A percentile compares a stretch with the other conserved stretches of the same genome.
These are phyloP conservation scores for Actinomucor elegans DNA, from an alignment of 371 early-diverging fungal species.

Conservation along the genomic window DNA sequence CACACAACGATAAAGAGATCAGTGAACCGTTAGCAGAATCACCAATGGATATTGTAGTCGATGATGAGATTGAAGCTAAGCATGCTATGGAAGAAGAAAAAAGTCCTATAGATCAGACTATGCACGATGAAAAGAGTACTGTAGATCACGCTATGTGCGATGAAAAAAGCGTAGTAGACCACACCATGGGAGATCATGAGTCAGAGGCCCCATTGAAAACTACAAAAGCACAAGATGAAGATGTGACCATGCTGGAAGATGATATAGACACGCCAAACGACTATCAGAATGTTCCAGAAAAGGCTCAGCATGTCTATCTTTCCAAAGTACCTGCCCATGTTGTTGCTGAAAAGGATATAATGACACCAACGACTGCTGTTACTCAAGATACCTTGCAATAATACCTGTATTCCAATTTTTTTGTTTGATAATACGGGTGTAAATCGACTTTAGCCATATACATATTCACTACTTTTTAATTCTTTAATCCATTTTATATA, in stretches of 20 bases:
- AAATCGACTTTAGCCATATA: too few species aligned
- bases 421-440: too few species aligned
- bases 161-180: background rate
- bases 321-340: constrained; percentile 6
- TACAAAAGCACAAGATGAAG: background rate
- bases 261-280: background rate
- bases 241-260: background rate
- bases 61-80: background rate
- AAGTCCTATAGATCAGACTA: background rate
- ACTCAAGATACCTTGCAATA: background rate
- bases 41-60: constrained; percentile 9
- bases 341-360: background rate
- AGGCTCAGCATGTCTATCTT: constrained; percentile 5
- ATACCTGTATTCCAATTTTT: background rate
- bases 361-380: background rate
- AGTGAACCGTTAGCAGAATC: background rate
- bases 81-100: background rate
- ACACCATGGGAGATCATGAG: background rate
- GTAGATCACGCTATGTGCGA: background rate
- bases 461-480: background rate
- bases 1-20: background rate
- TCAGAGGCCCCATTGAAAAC: background rate
- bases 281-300: background rate
- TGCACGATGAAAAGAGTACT: background rate
- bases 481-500: too few species aligned